phyloP scores from a whole-genome alignment of 2,329 filamentous ascomycete species.

The Fusarium heterosporum region DNA sequence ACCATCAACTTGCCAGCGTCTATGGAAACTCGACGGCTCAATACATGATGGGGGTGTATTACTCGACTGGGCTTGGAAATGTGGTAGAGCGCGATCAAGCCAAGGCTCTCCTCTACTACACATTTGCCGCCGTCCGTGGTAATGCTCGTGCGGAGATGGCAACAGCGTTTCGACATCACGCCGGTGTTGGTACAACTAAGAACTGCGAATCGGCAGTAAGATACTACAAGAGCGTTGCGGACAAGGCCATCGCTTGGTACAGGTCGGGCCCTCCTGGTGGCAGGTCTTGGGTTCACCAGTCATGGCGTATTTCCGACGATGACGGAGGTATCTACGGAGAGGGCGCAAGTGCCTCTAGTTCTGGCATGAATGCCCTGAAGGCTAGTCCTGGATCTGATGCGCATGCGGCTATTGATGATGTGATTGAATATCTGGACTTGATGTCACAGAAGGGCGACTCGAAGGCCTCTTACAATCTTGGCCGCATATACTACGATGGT shows the following conservation, averaged over 20 bases:
- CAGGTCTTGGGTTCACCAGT: slow-evolving; percentile 78
- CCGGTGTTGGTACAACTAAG: slow-evolving; percentile 85
- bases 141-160: slow-evolving; percentile 94
- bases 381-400: slow-evolving; percentile 80
- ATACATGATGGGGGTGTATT: slow-evolving; percentile 95
- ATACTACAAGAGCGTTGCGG: slow-evolving; percentile 93
- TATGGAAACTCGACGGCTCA: slow-evolving; percentile 93
- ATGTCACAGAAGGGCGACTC: slow-evolving; percentile 91
- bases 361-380: slow-evolving; percentile 83
- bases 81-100: slow-evolving; percentile 88
- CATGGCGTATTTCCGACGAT: slow-evolving; percentile 89
- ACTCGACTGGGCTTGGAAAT: slow-evolving; percentile 89
- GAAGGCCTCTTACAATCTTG: slow-evolving; percentile 87
- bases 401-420: slow-evolving; percentile 89
- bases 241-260: slow-evolving; percentile 91
- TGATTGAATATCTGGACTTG: slow-evolving; percentile 92
- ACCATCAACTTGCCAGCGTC: slow-evolving; percentile 78
- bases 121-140: slow-evolving; percentile 87
- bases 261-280: slow-evolving; percentile 92
- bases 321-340: slow-evolving; percentile 93
- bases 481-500: slow-evolving; percentile 89
- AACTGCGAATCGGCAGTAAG: slow-evolving; percentile 86
- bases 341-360: slow-evolving; percentile 89
- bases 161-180: slow-evolving; percentile 85
- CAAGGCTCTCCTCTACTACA: slow-evolving; percentile 92